These are phyloP conservation scores for Pseudogymnoascus sp. DNA, from an alignment of 2,329 filamentous ascomycete genomes.

Conservation along the genomic window DNA sequence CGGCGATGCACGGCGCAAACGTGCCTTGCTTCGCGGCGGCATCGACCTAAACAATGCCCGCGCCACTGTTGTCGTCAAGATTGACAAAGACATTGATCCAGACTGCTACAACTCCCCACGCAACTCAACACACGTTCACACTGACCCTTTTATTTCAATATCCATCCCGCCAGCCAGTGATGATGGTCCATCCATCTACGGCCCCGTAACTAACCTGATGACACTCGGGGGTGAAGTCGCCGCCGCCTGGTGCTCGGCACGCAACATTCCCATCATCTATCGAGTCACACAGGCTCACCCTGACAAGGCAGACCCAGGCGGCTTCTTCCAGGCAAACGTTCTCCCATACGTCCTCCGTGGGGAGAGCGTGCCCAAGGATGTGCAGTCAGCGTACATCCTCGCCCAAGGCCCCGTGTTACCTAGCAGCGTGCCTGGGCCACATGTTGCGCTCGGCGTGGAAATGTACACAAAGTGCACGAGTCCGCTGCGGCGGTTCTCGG, in stretches of 20 bases:
- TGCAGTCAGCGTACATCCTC: slow-evolving; percentile 21
- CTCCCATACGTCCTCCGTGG: slow-evolving; percentile 16
- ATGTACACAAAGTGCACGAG: slow-evolving; percentile 58
- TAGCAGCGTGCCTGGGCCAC: slow-evolving; percentile 44
- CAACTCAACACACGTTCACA: neutral
- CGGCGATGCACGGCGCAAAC: slow-evolving; percentile 35
- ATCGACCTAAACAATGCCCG: slow-evolving; percentile 41
- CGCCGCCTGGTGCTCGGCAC: slow-evolving; percentile 51
- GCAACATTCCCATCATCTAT: slow-evolving; percentile 53
- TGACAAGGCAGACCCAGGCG: slow-evolving; percentile 19
- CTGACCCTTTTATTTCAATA: slow-evolving; percentile 4
- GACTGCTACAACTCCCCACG: neutral
- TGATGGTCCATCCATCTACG: slow-evolving; percentile 12
- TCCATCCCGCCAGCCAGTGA: neutral
- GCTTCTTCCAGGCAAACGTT: slow-evolving; percentile 21
- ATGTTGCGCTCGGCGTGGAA: slow-evolving; percentile 50
- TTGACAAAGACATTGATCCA: slow-evolving; percentile 26
- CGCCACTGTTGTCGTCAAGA: slow-evolving; percentile 38
- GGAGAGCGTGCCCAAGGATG: neutral
- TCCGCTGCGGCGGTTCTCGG: slow-evolving; percentile 56
- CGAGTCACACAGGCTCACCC: slow-evolving; percentile 29
- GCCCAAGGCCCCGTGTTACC: slow-evolving; percentile 46
- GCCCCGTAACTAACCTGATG: slow-evolving; percentile 46
- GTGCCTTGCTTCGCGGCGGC: slow-evolving; percentile 40
- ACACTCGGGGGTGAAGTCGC: slow-evolving; percentile 54